Evolutionary conservation across 2,329 filamentous ascomycete genomes (phyloP), one percentile per base, ranked within the genome.

Genomic region (Aspergillus fructus): DNA sequence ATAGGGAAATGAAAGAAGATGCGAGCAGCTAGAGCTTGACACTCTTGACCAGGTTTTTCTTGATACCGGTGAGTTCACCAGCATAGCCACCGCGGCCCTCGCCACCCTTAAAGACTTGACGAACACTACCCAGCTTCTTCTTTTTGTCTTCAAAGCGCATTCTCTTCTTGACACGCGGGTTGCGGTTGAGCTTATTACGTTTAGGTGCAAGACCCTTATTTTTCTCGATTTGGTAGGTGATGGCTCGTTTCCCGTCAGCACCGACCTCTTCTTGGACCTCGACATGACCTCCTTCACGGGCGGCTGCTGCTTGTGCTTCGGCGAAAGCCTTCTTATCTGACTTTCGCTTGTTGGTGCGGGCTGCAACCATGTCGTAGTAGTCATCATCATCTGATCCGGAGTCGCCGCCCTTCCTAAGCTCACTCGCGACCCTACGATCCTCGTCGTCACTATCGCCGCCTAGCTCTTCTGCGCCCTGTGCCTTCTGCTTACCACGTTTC

Each of bases 101-200:
- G 60, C 91, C 90, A 64, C 91, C 91, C 76, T 92, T 91, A 79
- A 93, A 97, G 13, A 91, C 82, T 8, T 90, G 85, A 79, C 89
- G 91, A 80, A 93, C 90, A 71, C 89, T 93, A 68, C 85, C 86
- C 71, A 97, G 78, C 83, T 97, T 97, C 90, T 97, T 97, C 85
- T 93, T 89, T 84, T 96, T 97, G 75, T 92, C 89, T 72, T 96
- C 92, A 74, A 86, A 99, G 85, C 91, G 92, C 86, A 91, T 91
- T 77, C 91, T 87, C 89, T 97, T 97, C 89, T 97, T 99, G 64
- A 97, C 93, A 74, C 94, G 83, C 37, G 94, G 93, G 78, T 99
- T 99, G 62, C 93, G 83, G 58, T 92, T 89, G 67, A 96, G 93
- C 86, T 99, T 97, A 83, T 89, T 96, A 62, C 93, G 83, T 76